Evolutionary conservation across 1,284 basidiomycete species (phyloP).

Genomic region (Leccinum variabile): DNA sequence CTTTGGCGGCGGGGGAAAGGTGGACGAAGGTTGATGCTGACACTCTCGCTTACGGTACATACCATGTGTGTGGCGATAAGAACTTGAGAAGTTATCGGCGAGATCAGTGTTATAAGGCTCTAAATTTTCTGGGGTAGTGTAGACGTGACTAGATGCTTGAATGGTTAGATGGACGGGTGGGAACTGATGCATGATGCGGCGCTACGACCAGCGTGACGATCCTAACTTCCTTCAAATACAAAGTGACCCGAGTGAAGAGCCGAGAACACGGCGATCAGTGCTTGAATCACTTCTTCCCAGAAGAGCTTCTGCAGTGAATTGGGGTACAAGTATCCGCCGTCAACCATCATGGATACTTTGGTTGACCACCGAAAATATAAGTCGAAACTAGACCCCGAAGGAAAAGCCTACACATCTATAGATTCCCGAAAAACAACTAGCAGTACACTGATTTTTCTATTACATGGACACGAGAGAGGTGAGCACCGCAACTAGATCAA

Average conservation of each 20-base stretch:
- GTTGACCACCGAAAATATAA: background rate
- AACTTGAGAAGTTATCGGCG: background rate
- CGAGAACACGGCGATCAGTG: too few species aligned
- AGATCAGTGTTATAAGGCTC: background rate
- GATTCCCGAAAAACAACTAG: background rate
- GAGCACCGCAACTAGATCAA: slow-evolving; percentile 5
- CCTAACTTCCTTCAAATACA: too few species aligned
- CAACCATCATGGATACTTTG: background rate
- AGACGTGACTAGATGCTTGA: background rate
- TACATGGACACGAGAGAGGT: slow-evolving; percentile 7
- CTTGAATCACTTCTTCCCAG: too few species aligned
- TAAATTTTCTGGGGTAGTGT: background rate
- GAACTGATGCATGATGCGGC: background rate
- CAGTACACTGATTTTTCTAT: background rate
- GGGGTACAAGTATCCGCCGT: background rate
- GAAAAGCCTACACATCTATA: background rate
- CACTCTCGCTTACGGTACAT: background rate
- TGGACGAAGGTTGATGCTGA: background rate
- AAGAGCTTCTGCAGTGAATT: too few species aligned
- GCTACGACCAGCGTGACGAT: background rate
- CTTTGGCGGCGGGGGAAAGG: background rate
- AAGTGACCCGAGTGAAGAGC: too few species aligned
- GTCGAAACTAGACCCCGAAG: background rate
- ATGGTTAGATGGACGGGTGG: background rate
- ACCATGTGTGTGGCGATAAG: background rate